phyloP scores from a whole-genome alignment of 306 rosid genomes.

The Trichosanthes cucumerina region DNA sequence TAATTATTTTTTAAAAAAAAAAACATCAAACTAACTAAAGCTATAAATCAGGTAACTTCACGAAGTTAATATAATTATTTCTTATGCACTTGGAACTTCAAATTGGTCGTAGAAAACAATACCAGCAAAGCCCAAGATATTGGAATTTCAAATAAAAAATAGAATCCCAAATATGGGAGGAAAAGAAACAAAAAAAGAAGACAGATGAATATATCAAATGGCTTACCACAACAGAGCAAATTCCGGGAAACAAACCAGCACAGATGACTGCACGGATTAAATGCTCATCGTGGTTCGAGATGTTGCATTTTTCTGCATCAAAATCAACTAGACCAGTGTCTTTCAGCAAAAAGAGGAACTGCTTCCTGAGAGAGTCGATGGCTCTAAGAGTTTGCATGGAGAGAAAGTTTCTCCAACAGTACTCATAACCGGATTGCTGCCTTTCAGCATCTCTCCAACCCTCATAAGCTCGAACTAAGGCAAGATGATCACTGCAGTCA shows the following conservation, averaged over 20 bases:
- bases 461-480: constrained; percentile 70
- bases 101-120: background rate
- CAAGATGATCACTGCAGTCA: constrained; percentile 82
- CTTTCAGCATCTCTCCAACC: constrained; percentile 87
- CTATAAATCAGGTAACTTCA: background rate
- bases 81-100: background rate
- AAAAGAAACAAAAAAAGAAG: background rate
- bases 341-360: constrained; percentile 65
- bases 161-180: background rate
- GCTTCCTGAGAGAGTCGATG: constrained; percentile 75
- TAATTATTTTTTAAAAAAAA: background rate
- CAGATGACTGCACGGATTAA: constrained; percentile 71
- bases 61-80: background rate
- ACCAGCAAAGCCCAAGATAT: background rate
- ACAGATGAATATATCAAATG: background rate
- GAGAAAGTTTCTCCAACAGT: constrained; percentile 89
- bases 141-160: background rate
- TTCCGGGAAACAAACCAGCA: constrained; percentile 78
- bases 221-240: constrained; percentile 91
- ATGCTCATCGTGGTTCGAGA: constrained; percentile 57
- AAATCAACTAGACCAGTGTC: constrained; percentile 59
- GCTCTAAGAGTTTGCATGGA: constrained; percentile 78
- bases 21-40: background rate
- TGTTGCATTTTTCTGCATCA: constrained; percentile 33
- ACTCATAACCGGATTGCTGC: constrained; percentile 54